Conservation (phyloP, 495 filamentous ascomycete species). For the Podospora bellae-mahoneyi region DNA sequence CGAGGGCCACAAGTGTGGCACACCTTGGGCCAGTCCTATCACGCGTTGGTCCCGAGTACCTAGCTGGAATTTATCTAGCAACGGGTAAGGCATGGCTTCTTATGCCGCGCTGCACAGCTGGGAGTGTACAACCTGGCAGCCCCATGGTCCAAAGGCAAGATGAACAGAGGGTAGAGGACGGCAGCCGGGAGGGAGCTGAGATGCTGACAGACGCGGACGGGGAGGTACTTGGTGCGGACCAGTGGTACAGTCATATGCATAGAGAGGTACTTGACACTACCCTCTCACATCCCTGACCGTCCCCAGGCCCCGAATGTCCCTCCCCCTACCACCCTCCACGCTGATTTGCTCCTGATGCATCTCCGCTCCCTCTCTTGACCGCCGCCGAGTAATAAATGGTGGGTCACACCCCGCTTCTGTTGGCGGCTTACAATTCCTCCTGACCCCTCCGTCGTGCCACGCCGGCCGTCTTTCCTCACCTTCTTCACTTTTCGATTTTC, state of each 20-base stretch:
- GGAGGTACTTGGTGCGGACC: not conserved
- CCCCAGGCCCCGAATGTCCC: conserved; percentile 1
- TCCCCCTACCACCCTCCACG: not conserved
- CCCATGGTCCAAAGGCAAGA: not conserved
- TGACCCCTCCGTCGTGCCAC: conserved; percentile 32
- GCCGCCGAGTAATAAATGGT: conserved; percentile 36
- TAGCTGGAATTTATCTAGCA: not conserved
- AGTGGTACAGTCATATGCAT: not conserved
- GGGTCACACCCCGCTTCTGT: conserved; percentile 35
- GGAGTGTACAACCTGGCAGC: not conserved
- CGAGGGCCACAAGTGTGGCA: conserved; percentile 10
- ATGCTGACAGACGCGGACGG: not conserved
- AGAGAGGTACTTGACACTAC: not conserved
- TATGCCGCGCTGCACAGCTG: conserved; percentile 12
- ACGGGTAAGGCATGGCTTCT: not conserved
- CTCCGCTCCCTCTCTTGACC: conserved; percentile 17
- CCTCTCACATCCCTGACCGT: not conserved
- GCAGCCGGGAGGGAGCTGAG: not conserved
- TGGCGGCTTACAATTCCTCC: conserved; percentile 32
- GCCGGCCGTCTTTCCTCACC: conserved; percentile 13
- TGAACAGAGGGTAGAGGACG: not conserved
- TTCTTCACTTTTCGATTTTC: conserved; percentile 12
- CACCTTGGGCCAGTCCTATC: conserved; percentile 8
- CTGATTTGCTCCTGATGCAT: conserved; percentile 24
- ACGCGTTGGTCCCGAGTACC: conserved; percentile 11